These are phyloP conservation scores for Lodderomyces orthopsilosis DNA, from an alignment of 1,139 yeast genomes.

Conservation along the genomic window DNA sequence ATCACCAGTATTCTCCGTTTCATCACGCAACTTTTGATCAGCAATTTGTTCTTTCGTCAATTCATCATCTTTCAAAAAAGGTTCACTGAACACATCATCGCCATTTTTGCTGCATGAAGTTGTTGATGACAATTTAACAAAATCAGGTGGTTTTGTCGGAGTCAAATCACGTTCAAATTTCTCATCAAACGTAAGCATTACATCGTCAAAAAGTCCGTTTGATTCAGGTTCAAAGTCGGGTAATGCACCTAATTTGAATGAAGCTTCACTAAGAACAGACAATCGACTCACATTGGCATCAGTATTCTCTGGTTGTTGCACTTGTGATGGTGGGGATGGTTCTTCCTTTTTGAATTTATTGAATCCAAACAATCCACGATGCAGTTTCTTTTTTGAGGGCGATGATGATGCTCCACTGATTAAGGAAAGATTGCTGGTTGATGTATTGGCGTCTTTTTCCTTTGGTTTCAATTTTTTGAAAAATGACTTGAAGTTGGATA, in stretches of 20 bases:
- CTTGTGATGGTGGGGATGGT: constrained; percentile 3
- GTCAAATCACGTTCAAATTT: constrained; percentile 21
- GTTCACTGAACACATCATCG: constrained; percentile 19
- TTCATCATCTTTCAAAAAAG: constrained; percentile 44
- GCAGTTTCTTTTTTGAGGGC: constrained; percentile 1
- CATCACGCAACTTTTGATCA: constrained; percentile 39
- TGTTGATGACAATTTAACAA: background rate
- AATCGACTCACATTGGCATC: constrained; percentile 6
- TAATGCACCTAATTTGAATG: constrained; percentile 17
- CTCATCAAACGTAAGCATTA: constrained; percentile 30
- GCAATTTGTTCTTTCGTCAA: constrained; percentile 41
- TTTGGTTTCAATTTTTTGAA: constrained; percentile 12
- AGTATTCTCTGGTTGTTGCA: background rate
- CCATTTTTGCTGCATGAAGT: background rate
- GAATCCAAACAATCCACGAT: constrained; percentile 5
- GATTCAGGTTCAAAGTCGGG: constrained; percentile 35
- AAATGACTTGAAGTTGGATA: constrained; percentile 10
- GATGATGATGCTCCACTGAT: constrained; percentile 5
- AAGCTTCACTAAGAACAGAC: constrained; percentile 14
- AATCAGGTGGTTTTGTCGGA: constrained; percentile 16
- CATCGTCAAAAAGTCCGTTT: constrained; percentile 32
- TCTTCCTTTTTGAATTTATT: constrained; percentile 6
- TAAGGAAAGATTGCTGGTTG: constrained; percentile 5
- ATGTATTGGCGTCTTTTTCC: background rate
- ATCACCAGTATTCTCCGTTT: constrained; percentile 4